Evolutionary conservation across 2,329 filamentous ascomycete species (phyloP).

Genomic region (Aspergillus sp.): DNA sequence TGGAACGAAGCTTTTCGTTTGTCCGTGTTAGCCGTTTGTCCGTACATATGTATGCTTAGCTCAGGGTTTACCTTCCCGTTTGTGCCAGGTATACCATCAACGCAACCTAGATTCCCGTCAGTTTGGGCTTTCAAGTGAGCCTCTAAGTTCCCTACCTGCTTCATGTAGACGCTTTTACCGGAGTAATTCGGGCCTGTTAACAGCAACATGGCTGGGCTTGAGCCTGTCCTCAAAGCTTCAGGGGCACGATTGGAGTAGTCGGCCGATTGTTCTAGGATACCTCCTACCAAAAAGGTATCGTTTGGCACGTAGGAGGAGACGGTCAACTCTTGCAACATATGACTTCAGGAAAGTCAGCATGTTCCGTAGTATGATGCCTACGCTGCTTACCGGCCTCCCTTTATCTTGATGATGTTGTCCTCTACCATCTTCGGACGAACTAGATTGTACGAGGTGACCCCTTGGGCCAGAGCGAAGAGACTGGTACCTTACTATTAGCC

Average conservation of each 20-base stretch:
- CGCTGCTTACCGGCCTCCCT: constrained; percentile 66
- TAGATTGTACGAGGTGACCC: constrained; percentile 75
- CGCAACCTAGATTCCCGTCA: constrained; percentile 60
- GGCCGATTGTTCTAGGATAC: constrained; percentile 34
- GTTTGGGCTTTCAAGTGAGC: not conserved
- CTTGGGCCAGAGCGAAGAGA: constrained; percentile 76
- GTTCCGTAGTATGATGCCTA: not conserved
- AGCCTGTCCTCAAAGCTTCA: not conserved
- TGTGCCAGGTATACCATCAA: constrained; percentile 92
- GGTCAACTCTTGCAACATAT: constrained; percentile 83
- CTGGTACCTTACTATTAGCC: constrained; percentile 48
- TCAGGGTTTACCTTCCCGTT: constrained; percentile 63
- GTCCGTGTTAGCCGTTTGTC: constrained; percentile 3
- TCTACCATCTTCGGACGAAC: constrained; percentile 69
- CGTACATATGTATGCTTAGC: not conserved
- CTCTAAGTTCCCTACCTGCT: constrained; percentile 60
- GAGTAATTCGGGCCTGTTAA: constrained; percentile 96
- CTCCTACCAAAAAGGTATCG: constrained; percentile 71
- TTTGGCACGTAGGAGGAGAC: constrained; percentile 84
- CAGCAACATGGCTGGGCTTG: constrained; percentile 70
- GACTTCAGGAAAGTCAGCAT: constrained; percentile 49
- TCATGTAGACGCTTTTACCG: constrained; percentile 94
- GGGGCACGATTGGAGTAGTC: constrained; percentile 9
- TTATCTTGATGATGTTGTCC: constrained; percentile 73
- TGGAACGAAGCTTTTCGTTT: constrained; percentile 73